These are phyloP conservation scores for Flaveria ramosissima DNA, from an alignment of 129 eudicot genomes.

Conservation along the genomic window DNA sequence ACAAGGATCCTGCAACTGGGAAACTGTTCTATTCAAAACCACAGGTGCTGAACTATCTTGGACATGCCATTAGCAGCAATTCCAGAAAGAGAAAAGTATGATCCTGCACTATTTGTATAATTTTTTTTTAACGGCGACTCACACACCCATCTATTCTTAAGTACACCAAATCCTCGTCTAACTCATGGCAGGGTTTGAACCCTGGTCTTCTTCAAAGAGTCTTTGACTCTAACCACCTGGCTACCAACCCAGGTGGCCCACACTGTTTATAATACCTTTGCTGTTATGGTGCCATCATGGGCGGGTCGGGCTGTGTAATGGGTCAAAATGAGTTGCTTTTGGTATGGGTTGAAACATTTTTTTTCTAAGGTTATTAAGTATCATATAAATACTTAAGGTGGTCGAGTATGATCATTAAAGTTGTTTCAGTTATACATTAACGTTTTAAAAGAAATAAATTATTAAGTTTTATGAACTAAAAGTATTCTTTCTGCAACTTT, in stretches of 20 bases:
- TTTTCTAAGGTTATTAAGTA: not conserved
- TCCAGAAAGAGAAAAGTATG: conserved; percentile 38
- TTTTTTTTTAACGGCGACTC: too few relatives aligned
- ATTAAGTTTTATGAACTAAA: not conserved
- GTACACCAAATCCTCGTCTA: too few relatives aligned
- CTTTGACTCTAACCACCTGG: too few relatives aligned
- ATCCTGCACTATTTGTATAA: conserved; percentile 2
- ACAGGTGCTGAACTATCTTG: conserved; percentile 44
- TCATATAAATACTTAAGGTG: not conserved
- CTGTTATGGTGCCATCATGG: not conserved
- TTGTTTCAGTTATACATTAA: not conserved
- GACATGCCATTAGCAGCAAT: conserved; percentile 19
- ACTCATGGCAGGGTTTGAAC: too few relatives aligned
- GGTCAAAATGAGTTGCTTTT: conserved; percentile 1
- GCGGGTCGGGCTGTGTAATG: conserved; percentile 4
- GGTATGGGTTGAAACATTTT: not conserved
- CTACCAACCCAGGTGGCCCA: not conserved
- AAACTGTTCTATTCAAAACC: conserved; percentile 55
- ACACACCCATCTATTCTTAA: too few relatives aligned
- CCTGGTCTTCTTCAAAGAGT: too few relatives aligned
- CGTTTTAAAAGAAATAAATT: not conserved
- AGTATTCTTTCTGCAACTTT: too few relatives aligned
- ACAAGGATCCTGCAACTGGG: conserved; percentile 41
- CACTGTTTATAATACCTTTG: not conserved
- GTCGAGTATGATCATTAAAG: not conserved